Evolutionary conservation across 2,329 filamentous ascomycete species (phyloP).

Genomic region (Hymenoscyphus albidus): DNA sequence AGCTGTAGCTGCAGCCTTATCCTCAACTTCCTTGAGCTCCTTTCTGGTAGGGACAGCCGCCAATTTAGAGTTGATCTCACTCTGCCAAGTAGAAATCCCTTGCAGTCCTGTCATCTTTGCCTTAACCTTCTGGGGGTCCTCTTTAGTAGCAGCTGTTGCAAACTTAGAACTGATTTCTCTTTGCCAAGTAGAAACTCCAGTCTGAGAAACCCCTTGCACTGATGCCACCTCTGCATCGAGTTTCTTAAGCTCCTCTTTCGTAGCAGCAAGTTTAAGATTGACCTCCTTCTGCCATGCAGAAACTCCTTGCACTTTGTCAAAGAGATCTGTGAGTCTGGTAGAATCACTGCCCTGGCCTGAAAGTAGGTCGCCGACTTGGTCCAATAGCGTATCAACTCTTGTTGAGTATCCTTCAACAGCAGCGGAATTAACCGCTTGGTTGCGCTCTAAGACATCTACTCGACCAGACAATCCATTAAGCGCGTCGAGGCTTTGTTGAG

Average conservation of each 20-base stretch:
- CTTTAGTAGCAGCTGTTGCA: no score
- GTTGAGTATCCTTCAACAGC: background rate
- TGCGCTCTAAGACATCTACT: background rate
- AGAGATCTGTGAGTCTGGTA: no score
- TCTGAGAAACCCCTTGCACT: no score
- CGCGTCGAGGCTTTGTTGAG: background rate
- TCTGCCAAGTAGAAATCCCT: background rate
- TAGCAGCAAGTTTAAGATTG: no score
- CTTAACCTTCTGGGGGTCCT: no score
- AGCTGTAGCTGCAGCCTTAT: background rate
- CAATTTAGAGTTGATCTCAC: background rate
- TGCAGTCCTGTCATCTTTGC: no score
- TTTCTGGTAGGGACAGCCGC: background rate
- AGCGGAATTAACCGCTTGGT: background rate
- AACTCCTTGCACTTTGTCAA: no score
- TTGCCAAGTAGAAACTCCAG: no score
- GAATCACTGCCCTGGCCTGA: background rate
- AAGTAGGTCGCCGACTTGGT: background rate
- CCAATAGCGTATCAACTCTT: background rate
- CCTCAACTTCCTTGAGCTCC: background rate
- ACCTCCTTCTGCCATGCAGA: no score
- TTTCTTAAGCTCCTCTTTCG: no score
- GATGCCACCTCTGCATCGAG: no score
- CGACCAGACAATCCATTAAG: background rate
- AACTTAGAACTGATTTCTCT: no score